Percentiles rank a stretch among this genome's conserved stretches.
These are phyloP conservation scores for Zelonia costaricensis DNA, from an alignment of 208 protist genomes.

Conservation along the genomic window DNA sequence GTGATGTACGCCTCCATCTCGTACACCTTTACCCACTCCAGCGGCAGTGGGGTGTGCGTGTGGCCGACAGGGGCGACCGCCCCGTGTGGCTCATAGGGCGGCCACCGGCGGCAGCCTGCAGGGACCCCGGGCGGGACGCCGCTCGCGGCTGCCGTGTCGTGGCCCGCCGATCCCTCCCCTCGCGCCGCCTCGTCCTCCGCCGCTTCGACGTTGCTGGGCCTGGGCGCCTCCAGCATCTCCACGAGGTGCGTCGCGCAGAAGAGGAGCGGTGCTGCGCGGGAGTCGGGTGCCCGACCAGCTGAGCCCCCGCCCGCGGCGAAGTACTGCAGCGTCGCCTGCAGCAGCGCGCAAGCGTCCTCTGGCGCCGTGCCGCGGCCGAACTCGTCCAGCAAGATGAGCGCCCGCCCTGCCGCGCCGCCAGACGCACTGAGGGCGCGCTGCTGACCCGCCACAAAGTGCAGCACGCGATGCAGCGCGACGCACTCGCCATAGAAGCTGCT, in stretches of 20 bases:
- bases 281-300: background rate
- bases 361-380: constrained; percentile 94
- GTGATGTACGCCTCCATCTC: constrained; percentile 42
- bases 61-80: background rate
- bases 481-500: constrained; percentile 77
- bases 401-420: constrained; percentile 14
- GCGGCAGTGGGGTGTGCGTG: constrained; percentile 32
- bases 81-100: too few relatives aligned
- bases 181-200: background rate
- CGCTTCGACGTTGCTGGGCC: background rate
- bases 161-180: too few relatives aligned
- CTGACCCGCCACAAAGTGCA: constrained; percentile 45
- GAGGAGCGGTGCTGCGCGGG: constrained; percentile 34
- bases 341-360: constrained; percentile 81
- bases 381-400: constrained; percentile 93
- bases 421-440: background rate
- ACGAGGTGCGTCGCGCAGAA: constrained; percentile 75
- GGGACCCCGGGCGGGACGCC: too few relatives aligned
- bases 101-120: too few relatives aligned
- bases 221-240: constrained; percentile 43
- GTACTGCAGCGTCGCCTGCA: constrained; percentile 62
- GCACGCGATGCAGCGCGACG: constrained; percentile 58
- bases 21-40: constrained; percentile 43
- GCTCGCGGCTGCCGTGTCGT: too few relatives aligned
- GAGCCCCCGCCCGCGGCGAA: constrained; percentile 24